Percentiles rank a stretch among this genome's conserved stretches.
Evolutionary conservation across 306 rosid species (phyloP).

Genomic region (Crotalaria pallida): DNA sequence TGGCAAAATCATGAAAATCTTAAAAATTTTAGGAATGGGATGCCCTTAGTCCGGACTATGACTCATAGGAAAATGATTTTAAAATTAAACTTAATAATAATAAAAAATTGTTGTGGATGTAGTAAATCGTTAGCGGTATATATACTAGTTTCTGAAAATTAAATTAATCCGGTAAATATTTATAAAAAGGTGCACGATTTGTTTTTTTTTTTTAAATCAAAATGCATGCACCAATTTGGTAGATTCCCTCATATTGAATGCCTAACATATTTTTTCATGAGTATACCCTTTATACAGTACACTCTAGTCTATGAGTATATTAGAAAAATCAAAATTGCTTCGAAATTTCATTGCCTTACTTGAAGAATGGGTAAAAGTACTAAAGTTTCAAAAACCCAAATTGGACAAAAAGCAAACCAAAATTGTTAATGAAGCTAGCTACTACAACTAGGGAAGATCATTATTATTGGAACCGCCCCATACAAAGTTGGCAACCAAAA

Average conservation of each 20-base stretch:
- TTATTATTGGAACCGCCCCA: slow-evolving; percentile 4
- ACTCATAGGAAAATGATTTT: too few relatives aligned
- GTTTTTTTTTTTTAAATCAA: too few relatives aligned
- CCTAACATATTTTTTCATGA: neutral
- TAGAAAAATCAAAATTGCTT: slow-evolving; percentile 8
- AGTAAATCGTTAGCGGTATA: too few relatives aligned
- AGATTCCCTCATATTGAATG: neutral
- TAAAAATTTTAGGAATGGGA: too few relatives aligned
- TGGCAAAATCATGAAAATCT: too few relatives aligned
- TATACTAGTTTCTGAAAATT: too few relatives aligned
- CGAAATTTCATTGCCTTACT: neutral
- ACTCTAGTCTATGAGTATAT: neutral
- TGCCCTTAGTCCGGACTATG: too few relatives aligned
- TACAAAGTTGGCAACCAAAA: slow-evolving; percentile 34
- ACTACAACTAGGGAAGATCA: neutral
- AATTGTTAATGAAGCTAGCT: neutral
- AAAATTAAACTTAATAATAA: too few relatives aligned
- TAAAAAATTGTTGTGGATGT: too few relatives aligned
- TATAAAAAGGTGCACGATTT: too few relatives aligned
- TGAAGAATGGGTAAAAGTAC: neutral
- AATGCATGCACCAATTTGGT: too few relatives aligned
- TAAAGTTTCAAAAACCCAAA: neutral
- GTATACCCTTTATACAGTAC: neutral
- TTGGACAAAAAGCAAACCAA: neutral
- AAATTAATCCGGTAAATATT: too few relatives aligned